These are phyloP conservation scores for Prunus mongolica DNA, from an alignment of 306 rosid genomes.

Conservation along the genomic window DNA sequence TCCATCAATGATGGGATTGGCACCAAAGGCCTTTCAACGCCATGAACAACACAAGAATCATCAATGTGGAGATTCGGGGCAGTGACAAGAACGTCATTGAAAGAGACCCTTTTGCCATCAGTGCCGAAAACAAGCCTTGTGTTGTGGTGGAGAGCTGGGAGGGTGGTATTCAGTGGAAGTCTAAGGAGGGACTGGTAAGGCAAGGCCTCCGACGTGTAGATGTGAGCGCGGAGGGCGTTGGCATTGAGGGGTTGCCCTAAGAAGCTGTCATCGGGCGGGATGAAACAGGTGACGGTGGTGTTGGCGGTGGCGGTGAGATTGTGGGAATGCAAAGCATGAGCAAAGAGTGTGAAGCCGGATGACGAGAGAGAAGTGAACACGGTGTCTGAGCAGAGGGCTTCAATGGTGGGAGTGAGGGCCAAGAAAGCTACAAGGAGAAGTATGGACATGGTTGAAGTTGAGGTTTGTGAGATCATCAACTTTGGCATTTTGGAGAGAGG, in stretches of 20 bases:
- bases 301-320: not conserved
- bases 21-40: slow-evolving; percentile 10
- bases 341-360: slow-evolving; percentile 8
- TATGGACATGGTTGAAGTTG: not conserved
- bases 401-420: not conserved
- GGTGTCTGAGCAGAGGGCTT: slow-evolving; percentile 5
- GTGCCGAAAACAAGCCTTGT: not conserved
- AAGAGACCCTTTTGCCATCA: slow-evolving; percentile 1
- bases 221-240: not conserved
- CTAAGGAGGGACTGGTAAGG: not conserved
- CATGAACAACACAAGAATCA: slow-evolving; percentile 16
- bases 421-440: not conserved
- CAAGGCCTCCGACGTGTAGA: not conserved
- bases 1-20: not conserved
- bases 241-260: not conserved
- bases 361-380: slow-evolving; percentile 11
- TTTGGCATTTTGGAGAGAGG: not conserved
- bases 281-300: slow-evolving; percentile 4
- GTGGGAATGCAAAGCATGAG: slow-evolving; percentile 12
- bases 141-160: slow-evolving; percentile 12
- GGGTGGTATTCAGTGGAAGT: slow-evolving; percentile 4
- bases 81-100: slow-evolving; percentile 3
- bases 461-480: not conserved
- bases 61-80: slow-evolving; percentile 10
- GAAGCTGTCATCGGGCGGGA: not conserved